Conservation (phyloP, 2,329 filamentous ascomycete genomes). For the Exophiala sideris region DNA sequence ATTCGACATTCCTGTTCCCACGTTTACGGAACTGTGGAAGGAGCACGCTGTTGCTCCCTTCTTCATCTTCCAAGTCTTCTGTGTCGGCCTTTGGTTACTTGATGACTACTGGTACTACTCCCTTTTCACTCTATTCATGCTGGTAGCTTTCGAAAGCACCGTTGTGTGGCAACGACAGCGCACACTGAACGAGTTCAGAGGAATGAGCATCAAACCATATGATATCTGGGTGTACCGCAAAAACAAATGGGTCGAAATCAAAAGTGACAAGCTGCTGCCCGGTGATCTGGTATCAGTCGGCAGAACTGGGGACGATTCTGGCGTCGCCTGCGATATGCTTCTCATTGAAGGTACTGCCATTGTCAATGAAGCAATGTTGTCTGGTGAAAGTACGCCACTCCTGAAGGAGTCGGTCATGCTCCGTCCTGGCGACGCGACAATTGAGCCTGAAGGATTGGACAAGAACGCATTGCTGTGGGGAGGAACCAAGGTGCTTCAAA, state of each 20-base stretch:
- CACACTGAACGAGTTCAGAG: constrained; percentile 91
- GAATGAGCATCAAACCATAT: constrained; percentile 99
- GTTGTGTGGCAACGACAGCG: constrained; percentile 98
- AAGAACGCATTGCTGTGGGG: constrained; percentile 97
- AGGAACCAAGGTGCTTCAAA: constrained; percentile 93
- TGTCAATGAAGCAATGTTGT: constrained; percentile 99
- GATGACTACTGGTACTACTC: constrained; percentile 99
- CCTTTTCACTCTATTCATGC: constrained; percentile 97
- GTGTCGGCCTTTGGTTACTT: constrained; percentile 95
- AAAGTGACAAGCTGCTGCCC: constrained; percentile 87
- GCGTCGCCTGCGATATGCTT: constrained; percentile 95
- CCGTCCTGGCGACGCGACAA: constrained; percentile 71
- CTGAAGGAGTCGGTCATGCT: constrained; percentile 95
- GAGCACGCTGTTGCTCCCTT: constrained; percentile 98
- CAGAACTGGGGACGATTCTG: constrained; percentile 93
- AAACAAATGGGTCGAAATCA: constrained; percentile 81
- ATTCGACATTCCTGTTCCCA: constrained; percentile 96
- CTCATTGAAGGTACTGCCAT: constrained; percentile 92
- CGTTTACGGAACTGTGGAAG: constrained; percentile 92
- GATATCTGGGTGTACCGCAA: constrained; percentile 86
- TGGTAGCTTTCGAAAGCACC: constrained; percentile 94
- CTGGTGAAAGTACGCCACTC: constrained; percentile 93
- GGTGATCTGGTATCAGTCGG: constrained; percentile 90
- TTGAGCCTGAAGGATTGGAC: constrained; percentile 88
- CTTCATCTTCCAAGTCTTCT: constrained; percentile 99